Conservation (phyloP, 495 filamentous ascomycete species). For the Trichoderma asperelloides region DNA sequence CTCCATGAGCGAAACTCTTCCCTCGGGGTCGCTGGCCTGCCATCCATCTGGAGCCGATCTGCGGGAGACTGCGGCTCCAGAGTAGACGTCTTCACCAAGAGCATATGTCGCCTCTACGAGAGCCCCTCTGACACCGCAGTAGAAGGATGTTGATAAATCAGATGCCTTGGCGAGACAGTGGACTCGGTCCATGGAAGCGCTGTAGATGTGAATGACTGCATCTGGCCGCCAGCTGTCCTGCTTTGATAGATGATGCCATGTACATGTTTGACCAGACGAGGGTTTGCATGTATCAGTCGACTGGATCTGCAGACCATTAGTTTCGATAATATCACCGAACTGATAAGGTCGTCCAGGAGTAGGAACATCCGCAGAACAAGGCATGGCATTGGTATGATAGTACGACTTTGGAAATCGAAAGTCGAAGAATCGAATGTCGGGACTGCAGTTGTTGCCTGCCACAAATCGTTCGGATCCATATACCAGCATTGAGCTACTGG, state of each 20-base stretch:
- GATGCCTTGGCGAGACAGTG: slow-evolving; percentile 33
- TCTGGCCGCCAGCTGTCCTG: slow-evolving; percentile 36
- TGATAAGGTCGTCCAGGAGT: slow-evolving; percentile 26
- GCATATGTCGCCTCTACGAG: slow-evolving; percentile 27
- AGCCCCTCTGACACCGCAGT: slow-evolving; percentile 30
- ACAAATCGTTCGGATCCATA: slow-evolving; percentile 36
- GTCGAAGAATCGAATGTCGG: slow-evolving; percentile 37
- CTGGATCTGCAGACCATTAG: not conserved
- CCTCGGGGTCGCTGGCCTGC: not conserved
- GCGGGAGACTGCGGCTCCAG: not conserved
- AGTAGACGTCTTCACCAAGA: slow-evolving; percentile 1
- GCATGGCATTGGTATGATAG: slow-evolving; percentile 32
- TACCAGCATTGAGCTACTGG: slow-evolving; percentile 31
- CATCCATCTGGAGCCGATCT: not conserved
- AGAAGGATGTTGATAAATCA: slow-evolving; percentile 32
- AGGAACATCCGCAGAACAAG: slow-evolving; percentile 24
- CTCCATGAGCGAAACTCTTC: not conserved
- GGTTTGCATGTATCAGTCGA: slow-evolving; percentile 20
- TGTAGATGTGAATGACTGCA: slow-evolving; percentile 28
- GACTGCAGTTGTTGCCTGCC: slow-evolving; percentile 26
- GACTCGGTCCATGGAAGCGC: slow-evolving; percentile 12
- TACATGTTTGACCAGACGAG: slow-evolving; percentile 19
- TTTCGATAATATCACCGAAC: not conserved
- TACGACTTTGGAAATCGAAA: slow-evolving; percentile 37
- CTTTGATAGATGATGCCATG: slow-evolving; percentile 33